A percentile compares a stretch with the other conserved stretches of the same genome.
These are phyloP conservation scores for Euphorbia pulcherrima DNA, from an alignment of 345 rosid genomes.

Conservation along the genomic window DNA sequence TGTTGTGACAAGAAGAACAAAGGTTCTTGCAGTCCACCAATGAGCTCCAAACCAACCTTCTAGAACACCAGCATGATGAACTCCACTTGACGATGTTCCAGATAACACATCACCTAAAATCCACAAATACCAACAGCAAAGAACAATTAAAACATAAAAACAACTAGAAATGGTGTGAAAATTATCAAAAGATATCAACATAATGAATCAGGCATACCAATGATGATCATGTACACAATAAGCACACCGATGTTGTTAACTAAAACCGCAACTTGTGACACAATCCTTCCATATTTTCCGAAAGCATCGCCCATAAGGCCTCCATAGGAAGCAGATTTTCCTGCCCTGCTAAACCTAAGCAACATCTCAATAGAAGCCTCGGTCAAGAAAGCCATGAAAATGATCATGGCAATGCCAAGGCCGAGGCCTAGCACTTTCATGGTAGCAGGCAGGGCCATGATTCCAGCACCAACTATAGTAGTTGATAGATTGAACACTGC, in stretches of 20 bases:
- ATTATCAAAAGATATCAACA: not conserved
- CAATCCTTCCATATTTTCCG: conserved; percentile 63
- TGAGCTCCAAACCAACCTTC: conserved; percentile 82
- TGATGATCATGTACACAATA: conserved; percentile 92
- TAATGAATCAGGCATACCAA: conserved; percentile 46
- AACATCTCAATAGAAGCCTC: conserved; percentile 72
- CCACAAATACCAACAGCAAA: conserved; percentile 6
- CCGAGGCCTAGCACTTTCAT: conserved; percentile 78
- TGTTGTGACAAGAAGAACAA: conserved; percentile 63
- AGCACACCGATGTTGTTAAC: conserved; percentile 84
- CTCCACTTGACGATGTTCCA: conserved; percentile 72
- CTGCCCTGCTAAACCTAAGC: conserved; percentile 72
- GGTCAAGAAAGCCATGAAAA: conserved; percentile 79
- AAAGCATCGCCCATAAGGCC: conserved; percentile 85
- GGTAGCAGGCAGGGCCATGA: conserved; percentile 96
- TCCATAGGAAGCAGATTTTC: conserved; percentile 60
- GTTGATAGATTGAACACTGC: conserved; percentile 88
- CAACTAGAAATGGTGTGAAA: not conserved
- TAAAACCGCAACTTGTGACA: conserved; percentile 60
- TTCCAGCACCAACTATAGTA: conserved; percentile 88
- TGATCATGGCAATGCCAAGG: conserved; percentile 60
- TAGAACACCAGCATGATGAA: conserved; percentile 74
- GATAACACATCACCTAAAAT: conserved; percentile 71
- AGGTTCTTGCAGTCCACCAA: conserved; percentile 73
- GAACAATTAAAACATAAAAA: conserved; percentile 10